Evolutionary conservation across 73 alveolate species (phyloP).

Genomic region (Paramecium sonneborni): DNA sequence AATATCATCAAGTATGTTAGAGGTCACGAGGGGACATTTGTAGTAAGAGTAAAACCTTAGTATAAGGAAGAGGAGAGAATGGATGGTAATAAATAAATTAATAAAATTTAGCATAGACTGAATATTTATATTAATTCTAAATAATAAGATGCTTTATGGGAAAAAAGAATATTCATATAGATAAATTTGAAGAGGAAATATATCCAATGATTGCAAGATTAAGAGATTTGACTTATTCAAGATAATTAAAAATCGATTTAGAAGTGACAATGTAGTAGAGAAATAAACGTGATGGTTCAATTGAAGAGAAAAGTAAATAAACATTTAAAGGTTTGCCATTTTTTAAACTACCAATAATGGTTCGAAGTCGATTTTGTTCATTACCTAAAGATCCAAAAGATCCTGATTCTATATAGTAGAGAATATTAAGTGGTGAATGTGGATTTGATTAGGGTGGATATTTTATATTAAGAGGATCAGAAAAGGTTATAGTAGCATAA

Average conservation of each 20-base stretch:
- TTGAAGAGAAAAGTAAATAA: slow-evolving; percentile 57
- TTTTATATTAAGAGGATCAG: slow-evolving; percentile 82
- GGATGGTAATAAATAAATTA: slow-evolving; percentile 21
- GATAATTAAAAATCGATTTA: slow-evolving; percentile 72
- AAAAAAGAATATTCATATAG: slow-evolving; percentile 39
- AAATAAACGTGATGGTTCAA: slow-evolving; percentile 61
- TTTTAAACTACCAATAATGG: slow-evolving; percentile 82
- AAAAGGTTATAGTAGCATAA: slow-evolving; percentile 81
- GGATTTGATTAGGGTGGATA: slow-evolving; percentile 86
- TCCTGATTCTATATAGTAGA: slow-evolving; percentile 57
- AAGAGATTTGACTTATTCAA: slow-evolving; percentile 79
- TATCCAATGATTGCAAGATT: slow-evolving; percentile 84
- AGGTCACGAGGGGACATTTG: slow-evolving; percentile 70
- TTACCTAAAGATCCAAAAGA: slow-evolving; percentile 61
- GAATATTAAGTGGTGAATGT: slow-evolving; percentile 81
- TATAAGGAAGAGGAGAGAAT: slow-evolving; percentile 46
- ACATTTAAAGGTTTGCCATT: slow-evolving; percentile 59
- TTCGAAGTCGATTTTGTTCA: slow-evolving; percentile 75
- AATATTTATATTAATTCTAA: slow-evolving; percentile 66
- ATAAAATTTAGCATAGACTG: background rate
- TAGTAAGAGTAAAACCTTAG: slow-evolving; percentile 69
- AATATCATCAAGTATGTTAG: slow-evolving; percentile 72
- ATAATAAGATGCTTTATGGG: slow-evolving; percentile 70
- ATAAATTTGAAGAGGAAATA: slow-evolving; percentile 67
- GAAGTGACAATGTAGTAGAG: slow-evolving; percentile 62